Evolutionary conservation across 2,329 filamentous ascomycete genomes (phyloP).

Genomic region (Neopestalotiopsis sp.): DNA sequence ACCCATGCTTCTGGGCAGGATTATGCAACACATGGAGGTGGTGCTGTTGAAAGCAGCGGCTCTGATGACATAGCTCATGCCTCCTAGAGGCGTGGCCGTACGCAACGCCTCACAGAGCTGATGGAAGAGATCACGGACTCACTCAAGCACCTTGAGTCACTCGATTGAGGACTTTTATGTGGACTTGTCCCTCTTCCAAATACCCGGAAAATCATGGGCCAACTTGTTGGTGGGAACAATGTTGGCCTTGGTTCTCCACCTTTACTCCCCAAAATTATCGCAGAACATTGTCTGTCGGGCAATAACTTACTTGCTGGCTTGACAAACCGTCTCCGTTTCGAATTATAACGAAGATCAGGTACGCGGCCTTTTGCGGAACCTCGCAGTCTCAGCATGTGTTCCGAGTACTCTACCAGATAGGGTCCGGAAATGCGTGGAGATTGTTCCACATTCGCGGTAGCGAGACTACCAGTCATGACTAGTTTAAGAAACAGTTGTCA

Average conservation of each 20-base stretch:
- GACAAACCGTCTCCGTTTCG: background rate
- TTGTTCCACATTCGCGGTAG: no score
- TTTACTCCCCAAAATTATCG: background rate
- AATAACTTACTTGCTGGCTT: background rate
- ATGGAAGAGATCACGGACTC: no score
- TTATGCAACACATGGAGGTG: conserved; percentile 12
- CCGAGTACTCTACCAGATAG: no score
- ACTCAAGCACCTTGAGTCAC: background rate
- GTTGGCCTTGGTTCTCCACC: conserved; percentile 2
- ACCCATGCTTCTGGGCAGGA: conserved; percentile 22
- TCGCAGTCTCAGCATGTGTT: no score
- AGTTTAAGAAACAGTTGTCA: no score
- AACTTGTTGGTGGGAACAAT: conserved; percentile 20
- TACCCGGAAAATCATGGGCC: background rate
- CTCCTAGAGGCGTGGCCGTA: background rate
- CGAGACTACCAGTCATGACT: no score
- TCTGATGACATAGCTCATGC: background rate
- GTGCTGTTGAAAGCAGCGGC: background rate
- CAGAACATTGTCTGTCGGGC: background rate
- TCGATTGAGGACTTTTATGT: no score
- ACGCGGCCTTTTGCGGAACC: no score
- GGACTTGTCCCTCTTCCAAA: background rate
- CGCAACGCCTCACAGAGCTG: no score
- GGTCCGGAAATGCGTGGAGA: no score
- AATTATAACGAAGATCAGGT: no score